phyloP scores from a whole-genome alignment of 192 early-diverging fungal genomes.

The Coemansia sp. region DNA sequence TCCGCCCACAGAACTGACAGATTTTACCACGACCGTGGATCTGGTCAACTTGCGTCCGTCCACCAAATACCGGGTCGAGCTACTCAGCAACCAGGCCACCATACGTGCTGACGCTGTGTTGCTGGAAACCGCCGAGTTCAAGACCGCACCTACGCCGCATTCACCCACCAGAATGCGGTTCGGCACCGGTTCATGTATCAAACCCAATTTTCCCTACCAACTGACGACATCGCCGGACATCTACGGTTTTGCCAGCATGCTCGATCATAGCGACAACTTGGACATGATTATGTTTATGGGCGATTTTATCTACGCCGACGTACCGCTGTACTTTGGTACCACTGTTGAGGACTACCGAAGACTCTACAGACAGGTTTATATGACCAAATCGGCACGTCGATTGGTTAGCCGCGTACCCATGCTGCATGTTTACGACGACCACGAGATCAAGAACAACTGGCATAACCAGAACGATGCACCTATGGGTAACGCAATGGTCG shows the following conservation, averaged over 20 bases:
- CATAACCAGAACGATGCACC: slow-evolving; percentile 32
- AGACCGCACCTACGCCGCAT: slow-evolving; percentile 27
- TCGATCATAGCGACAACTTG: slow-evolving; percentile 37
- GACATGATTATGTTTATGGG: slow-evolving; percentile 55
- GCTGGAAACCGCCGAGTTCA: slow-evolving; percentile 38
- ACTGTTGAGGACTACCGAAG: slow-evolving; percentile 45
- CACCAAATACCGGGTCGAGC: slow-evolving; percentile 40
- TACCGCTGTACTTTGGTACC: slow-evolving; percentile 49
- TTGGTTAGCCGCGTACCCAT: slow-evolving; percentile 43
- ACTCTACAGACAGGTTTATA: slow-evolving; percentile 52
- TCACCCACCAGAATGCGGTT: slow-evolving; percentile 35
- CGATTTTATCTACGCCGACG: slow-evolving; percentile 59
- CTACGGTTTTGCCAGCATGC: slow-evolving; percentile 46
- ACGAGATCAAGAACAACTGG: slow-evolving; percentile 60
- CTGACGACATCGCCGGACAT: slow-evolving; percentile 30
- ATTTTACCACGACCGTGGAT: slow-evolving; percentile 27
- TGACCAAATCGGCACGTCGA: slow-evolving; percentile 30
- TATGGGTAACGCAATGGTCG: slow-evolving; percentile 46
- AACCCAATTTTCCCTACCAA: slow-evolving; percentile 54
- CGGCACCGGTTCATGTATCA: slow-evolving; percentile 56
- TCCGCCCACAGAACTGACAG: slow-evolving; percentile 22
- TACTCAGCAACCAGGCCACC: slow-evolving; percentile 35
- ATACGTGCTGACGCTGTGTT: slow-evolving; percentile 17
- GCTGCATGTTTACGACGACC: slow-evolving; percentile 58
- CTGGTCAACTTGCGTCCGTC: slow-evolving; percentile 32